Conservation (phyloP, 148 eudicot genomes). For the Rhododendron ferrugineum region DNA sequence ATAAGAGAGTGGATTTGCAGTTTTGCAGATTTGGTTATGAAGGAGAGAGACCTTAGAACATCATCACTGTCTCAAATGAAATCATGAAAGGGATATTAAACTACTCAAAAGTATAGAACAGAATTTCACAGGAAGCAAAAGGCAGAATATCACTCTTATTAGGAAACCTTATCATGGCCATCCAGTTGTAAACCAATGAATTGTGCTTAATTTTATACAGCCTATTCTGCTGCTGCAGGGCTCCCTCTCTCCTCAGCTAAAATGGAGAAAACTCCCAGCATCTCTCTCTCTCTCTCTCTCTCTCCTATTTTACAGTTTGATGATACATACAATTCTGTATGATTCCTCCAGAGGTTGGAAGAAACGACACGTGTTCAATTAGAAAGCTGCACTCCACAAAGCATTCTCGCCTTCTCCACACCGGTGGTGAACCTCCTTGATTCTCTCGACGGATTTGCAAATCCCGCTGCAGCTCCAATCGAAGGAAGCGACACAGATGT, state of each 20-base stretch:
- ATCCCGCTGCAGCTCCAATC: conserved; percentile 49
- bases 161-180: not conserved
- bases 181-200: conserved; percentile 1
- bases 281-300: not conserved
- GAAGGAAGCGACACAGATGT: conserved; percentile 41
- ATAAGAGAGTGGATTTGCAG: not conserved
- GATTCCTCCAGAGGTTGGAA: conserved; percentile 27
- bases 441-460: conserved; percentile 41
- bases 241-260: conserved; percentile 6
- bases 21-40: not conserved
- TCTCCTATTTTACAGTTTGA: conserved; percentile 10
- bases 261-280: conserved; percentile 4
- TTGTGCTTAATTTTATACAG: conserved; percentile 6
- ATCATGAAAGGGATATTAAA: not conserved
- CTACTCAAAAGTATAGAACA: not conserved
- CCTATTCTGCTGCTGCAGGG: not conserved
- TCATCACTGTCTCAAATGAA: not conserved
- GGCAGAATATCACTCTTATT: conserved; percentile 1
- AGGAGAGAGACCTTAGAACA: not conserved
- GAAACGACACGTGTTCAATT: not conserved
- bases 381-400: conserved; percentile 27
- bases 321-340: conserved; percentile 3
- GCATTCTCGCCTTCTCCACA: conserved; percentile 43
- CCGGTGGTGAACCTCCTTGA: conserved; percentile 42
- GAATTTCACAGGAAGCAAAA: not conserved